Percentiles rank a stretch among this genome's conserved stretches.
Conservation (phyloP, 768 basidiomycete species). For the Lactarius psammicola region DNA sequence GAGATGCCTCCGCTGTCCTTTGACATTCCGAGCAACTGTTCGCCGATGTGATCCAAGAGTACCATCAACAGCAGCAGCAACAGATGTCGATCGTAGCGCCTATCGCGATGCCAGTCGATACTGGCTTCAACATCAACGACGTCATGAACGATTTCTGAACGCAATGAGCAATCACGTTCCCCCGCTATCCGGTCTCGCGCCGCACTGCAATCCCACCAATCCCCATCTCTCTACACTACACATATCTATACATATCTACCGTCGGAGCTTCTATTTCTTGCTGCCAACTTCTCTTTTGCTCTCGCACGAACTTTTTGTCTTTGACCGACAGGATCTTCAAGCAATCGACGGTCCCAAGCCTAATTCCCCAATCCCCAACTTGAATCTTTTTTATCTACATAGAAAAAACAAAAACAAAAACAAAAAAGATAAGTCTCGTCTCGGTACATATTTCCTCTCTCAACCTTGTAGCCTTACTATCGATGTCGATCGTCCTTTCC, state of each 20-base stretch:
- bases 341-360: too few species aligned
- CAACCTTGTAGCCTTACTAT: too few species aligned
- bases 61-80: background rate
- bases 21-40: constrained; percentile 18
- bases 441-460: too few species aligned
- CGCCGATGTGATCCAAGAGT: constrained; percentile 15
- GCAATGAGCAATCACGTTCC: constrained; percentile 4
- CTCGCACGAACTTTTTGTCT: background rate
- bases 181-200: too few species aligned
- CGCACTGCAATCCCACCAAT: too few species aligned
- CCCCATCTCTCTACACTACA: too few species aligned
- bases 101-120: constrained; percentile 9
- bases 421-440: too few species aligned
- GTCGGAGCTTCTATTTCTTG: constrained; percentile 9
- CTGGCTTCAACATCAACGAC: constrained; percentile 27
- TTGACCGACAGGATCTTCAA: background rate
- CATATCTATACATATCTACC: constrained; percentile 8
- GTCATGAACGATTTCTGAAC: constrained; percentile 27
- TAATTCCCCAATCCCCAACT: too few species aligned
- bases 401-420: too few species aligned
- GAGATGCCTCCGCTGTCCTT: constrained; percentile 22
- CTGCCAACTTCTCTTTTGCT: background rate
- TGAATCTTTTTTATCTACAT: too few species aligned
- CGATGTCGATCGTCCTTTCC: too few species aligned
- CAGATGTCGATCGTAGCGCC: constrained; percentile 17